Evolutionary conservation across 2,329 filamentous ascomycete species (phyloP).

Genomic region (Fusarium foetens): DNA sequence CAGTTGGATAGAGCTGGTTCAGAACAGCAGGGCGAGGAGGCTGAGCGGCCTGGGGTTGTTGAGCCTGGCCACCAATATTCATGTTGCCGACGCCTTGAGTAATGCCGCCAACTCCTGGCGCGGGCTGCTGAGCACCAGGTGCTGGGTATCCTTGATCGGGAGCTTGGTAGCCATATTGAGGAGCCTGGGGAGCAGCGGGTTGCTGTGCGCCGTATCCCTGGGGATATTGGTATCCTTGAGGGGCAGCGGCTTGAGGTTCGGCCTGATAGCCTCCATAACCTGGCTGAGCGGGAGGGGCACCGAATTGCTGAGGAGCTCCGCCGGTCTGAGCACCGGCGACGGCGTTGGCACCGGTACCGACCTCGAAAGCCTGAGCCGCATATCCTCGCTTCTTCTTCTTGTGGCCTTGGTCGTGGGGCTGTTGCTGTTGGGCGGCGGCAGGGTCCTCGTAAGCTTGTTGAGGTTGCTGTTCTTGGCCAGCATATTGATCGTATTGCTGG

Average conservation of each 20-base stretch:
- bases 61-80: slow-evolving; percentile 69
- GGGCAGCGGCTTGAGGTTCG: slow-evolving; percentile 53
- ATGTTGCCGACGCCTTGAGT: slow-evolving; percentile 89
- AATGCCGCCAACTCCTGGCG: slow-evolving; percentile 69
- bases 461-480: slow-evolving; percentile 53
- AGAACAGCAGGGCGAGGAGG: slow-evolving; percentile 62
- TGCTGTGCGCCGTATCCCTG: slow-evolving; percentile 58
- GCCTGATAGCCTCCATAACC: slow-evolving; percentile 71
- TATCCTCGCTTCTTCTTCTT: slow-evolving; percentile 95
- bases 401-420: slow-evolving; percentile 52
- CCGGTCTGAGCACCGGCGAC: slow-evolving; percentile 59
- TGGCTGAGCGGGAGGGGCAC: slow-evolving; percentile 56
- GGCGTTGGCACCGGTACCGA: slow-evolving; percentile 87
- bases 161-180: slow-evolving; percentile 72
- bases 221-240: slow-evolving; percentile 55
- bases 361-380: slow-evolving; percentile 93
- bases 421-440: slow-evolving; percentile 42
- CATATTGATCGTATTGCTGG: slow-evolving; percentile 59
- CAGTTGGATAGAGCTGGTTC: slow-evolving; percentile 92
- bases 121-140: slow-evolving; percentile 52
- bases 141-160: slow-evolving; percentile 73
- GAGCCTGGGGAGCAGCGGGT: slow-evolving; percentile 49
- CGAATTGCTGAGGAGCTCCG: slow-evolving; percentile 56
- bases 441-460: slow-evolving; percentile 54
- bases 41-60: slow-evolving; percentile 55